Percentiles rank a stretch among this genome's conserved stretches.
Evolutionary conservation across 2,329 filamentous ascomycete genomes (phyloP).

Genomic region (Fusarium denticulatum): DNA sequence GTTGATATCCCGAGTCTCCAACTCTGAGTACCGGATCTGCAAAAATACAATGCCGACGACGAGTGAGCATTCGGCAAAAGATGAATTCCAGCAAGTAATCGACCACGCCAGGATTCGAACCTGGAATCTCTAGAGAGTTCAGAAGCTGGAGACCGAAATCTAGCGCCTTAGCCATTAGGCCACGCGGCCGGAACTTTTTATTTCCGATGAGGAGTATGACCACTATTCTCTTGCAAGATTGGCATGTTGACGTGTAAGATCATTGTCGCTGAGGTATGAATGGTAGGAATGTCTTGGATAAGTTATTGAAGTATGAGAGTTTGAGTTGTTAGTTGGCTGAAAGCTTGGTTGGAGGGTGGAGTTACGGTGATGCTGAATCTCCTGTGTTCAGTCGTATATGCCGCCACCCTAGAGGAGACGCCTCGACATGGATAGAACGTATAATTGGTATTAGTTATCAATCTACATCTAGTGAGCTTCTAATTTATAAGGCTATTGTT

Average conservation of each 20-base stretch:
- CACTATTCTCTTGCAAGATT: neutral
- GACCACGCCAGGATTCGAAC: constrained; percentile 56
- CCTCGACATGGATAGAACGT: neutral
- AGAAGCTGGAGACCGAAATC: constrained; percentile 49
- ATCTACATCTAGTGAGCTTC: neutral
- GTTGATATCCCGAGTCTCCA: neutral
- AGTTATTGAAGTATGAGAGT: too few relatives aligned
- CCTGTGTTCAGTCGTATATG: neutral
- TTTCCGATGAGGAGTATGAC: neutral
- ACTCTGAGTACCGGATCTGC: neutral
- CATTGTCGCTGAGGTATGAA: neutral
- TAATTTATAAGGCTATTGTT: neutral
- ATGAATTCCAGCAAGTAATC: neutral
- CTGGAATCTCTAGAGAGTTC: constrained; percentile 55
- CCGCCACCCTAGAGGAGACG: neutral
- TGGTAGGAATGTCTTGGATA: neutral
- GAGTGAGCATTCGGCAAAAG: neutral
- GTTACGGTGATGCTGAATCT: neutral
- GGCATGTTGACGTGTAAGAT: accelerated
- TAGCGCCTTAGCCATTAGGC: constrained; percentile 57
- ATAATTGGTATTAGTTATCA: neutral
- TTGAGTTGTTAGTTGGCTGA: too few relatives aligned
- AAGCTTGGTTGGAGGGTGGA: neutral
- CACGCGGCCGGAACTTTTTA: constrained; percentile 49
- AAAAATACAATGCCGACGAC: neutral